A percentile compares a stretch with the other conserved stretches of the same genome.
Evolutionary conservation across 2,329 filamentous ascomycete species (phyloP).

Genomic region (Fusarium luffae): DNA sequence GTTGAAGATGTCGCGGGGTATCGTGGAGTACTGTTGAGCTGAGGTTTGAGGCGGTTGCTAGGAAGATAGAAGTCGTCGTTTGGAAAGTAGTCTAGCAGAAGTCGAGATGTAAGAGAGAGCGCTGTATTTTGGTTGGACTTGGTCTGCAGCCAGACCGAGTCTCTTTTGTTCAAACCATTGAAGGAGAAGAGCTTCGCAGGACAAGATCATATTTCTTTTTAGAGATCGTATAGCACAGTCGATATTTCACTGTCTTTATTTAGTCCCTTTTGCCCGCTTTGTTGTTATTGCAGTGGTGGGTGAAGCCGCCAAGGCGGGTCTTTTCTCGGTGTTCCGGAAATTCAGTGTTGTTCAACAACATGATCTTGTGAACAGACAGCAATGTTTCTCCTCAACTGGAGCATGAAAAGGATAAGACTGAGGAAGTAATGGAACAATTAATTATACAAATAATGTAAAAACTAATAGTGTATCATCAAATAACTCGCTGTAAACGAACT

Average conservation of each 20-base stretch:
- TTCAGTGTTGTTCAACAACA: background rate
- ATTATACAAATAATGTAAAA: background rate
- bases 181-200: background rate
- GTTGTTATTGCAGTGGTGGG: fast-evolving
- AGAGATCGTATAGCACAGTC: too few species aligned
- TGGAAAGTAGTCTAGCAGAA: background rate
- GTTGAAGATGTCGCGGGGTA: background rate
- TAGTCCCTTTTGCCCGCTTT: background rate
- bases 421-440: fast-evolving
- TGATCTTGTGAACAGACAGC: background rate
- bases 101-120: background rate
- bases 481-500: fast-evolving
- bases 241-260: background rate
- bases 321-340: background rate
- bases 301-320: background rate
- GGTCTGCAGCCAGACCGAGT: background rate
- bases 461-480: background rate
- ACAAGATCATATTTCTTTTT: background rate
- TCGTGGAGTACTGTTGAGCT: too few species aligned
- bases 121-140: background rate
- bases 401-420: background rate
- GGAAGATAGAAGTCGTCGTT: background rate
- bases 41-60: background rate
- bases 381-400: background rate
- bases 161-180: background rate